These are phyloP conservation scores for Endotrypanum monterogeii DNA, from an alignment of 208 protist species.

Conservation along the genomic window DNA sequence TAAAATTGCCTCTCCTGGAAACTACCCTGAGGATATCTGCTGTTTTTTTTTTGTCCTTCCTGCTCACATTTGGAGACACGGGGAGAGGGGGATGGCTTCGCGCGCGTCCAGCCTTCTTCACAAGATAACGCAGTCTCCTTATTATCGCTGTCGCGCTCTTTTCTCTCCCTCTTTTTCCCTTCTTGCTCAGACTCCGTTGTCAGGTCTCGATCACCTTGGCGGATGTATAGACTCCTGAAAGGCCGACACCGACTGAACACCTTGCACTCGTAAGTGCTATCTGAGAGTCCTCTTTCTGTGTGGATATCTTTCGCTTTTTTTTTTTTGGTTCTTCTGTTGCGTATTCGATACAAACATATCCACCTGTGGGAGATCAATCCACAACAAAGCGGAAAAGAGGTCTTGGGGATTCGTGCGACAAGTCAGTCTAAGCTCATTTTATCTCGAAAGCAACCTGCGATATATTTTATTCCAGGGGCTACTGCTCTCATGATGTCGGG, in stretches of 20 bases:
- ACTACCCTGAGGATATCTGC: no score
- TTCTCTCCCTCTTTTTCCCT: background rate
- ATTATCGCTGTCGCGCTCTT: background rate
- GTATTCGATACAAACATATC: no score
- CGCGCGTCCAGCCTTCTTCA: background rate
- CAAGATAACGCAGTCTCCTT: background rate
- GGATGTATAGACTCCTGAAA: background rate
- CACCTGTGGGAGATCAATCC: no score
- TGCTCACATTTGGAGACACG: background rate
- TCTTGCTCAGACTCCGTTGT: background rate
- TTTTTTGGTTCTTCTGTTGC: background rate
- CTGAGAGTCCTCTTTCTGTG: no score
- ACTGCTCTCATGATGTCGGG: background rate
- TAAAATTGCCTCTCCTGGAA: no score
- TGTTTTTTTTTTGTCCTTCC: background rate
- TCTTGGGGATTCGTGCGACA: no score
- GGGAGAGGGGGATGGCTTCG: background rate
- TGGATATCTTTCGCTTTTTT: no score
- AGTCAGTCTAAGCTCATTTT: no score
- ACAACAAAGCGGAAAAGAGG: no score
- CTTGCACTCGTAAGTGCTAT: background rate
- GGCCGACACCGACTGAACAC: background rate
- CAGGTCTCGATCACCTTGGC: background rate
- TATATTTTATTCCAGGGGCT: no score
- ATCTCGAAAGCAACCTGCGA: no score